Percentiles rank a stretch among this genome's conserved stretches.
phyloP scores from a whole-genome alignment of 345 rosid species.

The Aquilaria malaccensis region DNA sequence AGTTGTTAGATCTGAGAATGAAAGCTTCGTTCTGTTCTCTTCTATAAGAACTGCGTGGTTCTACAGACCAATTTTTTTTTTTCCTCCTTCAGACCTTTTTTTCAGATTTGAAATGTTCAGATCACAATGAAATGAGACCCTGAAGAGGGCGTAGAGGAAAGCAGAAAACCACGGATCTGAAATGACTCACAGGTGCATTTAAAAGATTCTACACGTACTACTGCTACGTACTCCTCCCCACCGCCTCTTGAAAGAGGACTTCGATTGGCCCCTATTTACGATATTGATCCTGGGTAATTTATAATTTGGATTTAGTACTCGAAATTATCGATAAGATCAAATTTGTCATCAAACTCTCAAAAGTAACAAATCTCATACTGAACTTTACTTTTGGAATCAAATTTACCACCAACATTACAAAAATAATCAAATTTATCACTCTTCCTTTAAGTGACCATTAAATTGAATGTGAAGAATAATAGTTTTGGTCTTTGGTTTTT shows the following conservation, averaged over 20 bases:
- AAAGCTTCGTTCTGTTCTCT: conserved; percentile 4
- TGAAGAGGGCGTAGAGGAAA: conserved; percentile 1
- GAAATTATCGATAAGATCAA: too few relatives aligned
- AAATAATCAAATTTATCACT: too few relatives aligned
- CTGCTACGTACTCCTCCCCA: not conserved
- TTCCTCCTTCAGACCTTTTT: not conserved
- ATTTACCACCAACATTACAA: too few relatives aligned
- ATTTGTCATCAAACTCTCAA: too few relatives aligned
- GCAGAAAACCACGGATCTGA: conserved; percentile 37
- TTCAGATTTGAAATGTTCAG: not conserved
- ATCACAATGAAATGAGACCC: conserved; percentile 11
- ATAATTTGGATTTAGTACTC: too few relatives aligned
- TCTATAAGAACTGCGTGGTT: not conserved
- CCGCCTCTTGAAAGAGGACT: not conserved
- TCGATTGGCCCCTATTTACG: conserved; percentile 13
- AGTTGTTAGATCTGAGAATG: conserved; percentile 13
- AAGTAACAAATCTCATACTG: too few relatives aligned
- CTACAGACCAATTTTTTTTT: not conserved
- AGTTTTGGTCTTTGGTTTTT: too few relatives aligned
- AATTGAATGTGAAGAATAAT: too few relatives aligned
- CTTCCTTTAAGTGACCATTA: not conserved
- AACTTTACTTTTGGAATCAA: too few relatives aligned
- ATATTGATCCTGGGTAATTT: conserved; percentile 1
- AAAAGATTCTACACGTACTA: conserved; percentile 15
- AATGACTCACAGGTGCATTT: conserved; percentile 11